These are phyloP conservation scores for Colletotrichum aenigma DNA, from an alignment of 2,329 filamentous ascomycete genomes.

Conservation along the genomic window DNA sequence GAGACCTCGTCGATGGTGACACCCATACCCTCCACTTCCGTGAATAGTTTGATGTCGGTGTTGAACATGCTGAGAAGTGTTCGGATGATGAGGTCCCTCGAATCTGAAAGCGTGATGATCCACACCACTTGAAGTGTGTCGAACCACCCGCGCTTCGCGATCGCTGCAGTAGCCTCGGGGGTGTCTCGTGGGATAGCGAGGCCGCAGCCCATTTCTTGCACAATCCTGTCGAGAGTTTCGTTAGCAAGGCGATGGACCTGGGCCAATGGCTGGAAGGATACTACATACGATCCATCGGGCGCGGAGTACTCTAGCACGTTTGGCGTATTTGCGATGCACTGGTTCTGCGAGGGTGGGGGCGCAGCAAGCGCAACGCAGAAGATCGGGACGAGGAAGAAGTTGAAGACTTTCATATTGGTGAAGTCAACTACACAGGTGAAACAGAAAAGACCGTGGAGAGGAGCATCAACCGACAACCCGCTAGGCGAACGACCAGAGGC, in stretches of 20 bases:
- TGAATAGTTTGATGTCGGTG: neutral
- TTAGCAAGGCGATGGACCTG: neutral
- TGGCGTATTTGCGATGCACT: neutral
- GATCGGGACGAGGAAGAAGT: neutral
- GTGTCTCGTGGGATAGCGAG: neutral
- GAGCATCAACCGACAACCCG: neutral
- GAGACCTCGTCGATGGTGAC: neutral
- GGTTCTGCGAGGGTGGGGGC: neutral
- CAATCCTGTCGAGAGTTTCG: neutral
- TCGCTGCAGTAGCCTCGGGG: neutral
- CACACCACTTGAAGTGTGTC: neutral
- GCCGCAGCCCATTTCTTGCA: neutral
- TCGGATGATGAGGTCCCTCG: neutral
- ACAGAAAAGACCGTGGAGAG: neutral
- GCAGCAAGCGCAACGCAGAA: neutral
- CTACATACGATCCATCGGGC: neutral
- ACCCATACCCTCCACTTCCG: neutral
- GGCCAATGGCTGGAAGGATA: rapidly evolving
- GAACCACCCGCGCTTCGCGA: neutral
- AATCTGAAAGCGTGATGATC: neutral
- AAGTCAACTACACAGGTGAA: neutral
- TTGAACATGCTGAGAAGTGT: neutral
- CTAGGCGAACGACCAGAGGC: neutral
- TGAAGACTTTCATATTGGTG: neutral
- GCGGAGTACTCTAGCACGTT: neutral